Evolutionary conservation across 805 yeast genomes (phyloP).

Genomic region (Hanseniaspora guilliermondii): DNA sequence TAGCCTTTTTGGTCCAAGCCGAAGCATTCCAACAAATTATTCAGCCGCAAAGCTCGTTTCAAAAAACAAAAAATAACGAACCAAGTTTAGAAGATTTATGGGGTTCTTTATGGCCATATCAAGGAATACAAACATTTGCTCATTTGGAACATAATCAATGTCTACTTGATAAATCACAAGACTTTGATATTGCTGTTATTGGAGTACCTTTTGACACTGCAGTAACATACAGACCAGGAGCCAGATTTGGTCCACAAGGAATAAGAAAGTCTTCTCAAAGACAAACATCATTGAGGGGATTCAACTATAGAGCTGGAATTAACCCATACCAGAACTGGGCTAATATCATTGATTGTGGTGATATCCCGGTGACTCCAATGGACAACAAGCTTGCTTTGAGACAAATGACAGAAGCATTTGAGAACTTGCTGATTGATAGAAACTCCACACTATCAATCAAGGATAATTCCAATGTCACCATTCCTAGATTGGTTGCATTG

Average conservation of each 20-base stretch:
- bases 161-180: conserved; percentile 34
- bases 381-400: conserved; percentile 51
- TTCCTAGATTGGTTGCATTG: conserved; percentile 56
- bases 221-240: conserved; percentile 65
- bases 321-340: conserved; percentile 49
- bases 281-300: conserved; percentile 57
- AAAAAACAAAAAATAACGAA: conserved; percentile 9
- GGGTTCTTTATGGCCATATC: conserved; percentile 66
- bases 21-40: neutral
- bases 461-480: conserved; percentile 19
- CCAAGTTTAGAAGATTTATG: conserved; percentile 47
- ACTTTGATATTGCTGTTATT: conserved; percentile 57
- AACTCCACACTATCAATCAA: conserved; percentile 17
- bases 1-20: neutral
- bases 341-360: conserved; percentile 51
- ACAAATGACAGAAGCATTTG: conserved; percentile 48
- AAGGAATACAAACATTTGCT: conserved; percentile 60
- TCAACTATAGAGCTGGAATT: conserved; percentile 50
- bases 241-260: conserved; percentile 70
- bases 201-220: conserved; percentile 84
- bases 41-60: conserved; percentile 29
- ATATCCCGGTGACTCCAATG: conserved; percentile 56
- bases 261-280: conserved; percentile 59
- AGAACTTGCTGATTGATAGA: conserved; percentile 36
- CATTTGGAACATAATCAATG: conserved; percentile 54